Evolutionary conservation across 441 rosid genomes (phyloP).

Genomic region (Daphne laureola): DNA sequence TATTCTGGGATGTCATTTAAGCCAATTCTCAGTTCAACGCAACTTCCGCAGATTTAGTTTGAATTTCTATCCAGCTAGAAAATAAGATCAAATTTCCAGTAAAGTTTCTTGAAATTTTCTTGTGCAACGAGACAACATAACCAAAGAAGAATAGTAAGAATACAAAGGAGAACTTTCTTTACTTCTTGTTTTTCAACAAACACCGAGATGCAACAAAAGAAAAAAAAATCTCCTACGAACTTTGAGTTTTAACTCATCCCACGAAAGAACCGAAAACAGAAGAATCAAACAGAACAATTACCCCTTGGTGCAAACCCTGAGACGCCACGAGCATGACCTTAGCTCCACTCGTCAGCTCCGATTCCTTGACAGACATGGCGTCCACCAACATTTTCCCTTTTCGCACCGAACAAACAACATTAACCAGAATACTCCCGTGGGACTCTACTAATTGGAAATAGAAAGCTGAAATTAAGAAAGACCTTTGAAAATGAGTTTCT

Average conservation of each 20-base stretch:
- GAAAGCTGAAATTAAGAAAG: background rate
- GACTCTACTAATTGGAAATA: background rate
- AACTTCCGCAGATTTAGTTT: no score
- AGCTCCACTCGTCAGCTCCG: slow-evolving; percentile 57
- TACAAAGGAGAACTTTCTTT: no score
- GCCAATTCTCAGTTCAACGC: no score
- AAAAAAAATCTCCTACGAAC: no score
- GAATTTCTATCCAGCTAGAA: no score
- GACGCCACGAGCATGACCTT: slow-evolving; percentile 87
- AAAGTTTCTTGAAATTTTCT: no score
- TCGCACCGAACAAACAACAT: slow-evolving; percentile 8
- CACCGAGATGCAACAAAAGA: no score
- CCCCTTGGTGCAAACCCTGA: slow-evolving; percentile 94
- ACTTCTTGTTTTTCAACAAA: no score
- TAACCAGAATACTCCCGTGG: background rate
- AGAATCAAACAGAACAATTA: slow-evolving; percentile 14
- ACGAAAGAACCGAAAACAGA: background rate
- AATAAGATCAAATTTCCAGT: no score
- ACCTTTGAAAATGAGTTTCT: slow-evolving; percentile 89
- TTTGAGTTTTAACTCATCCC: background rate
- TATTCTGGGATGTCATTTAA: no score
- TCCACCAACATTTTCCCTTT: slow-evolving; percentile 73
- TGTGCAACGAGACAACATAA: no score
- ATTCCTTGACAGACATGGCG: slow-evolving; percentile 49
- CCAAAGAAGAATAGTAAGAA: no score